Evolutionary conservation across 345 rosid genomes (phyloP), one percentile per base, ranked within the genome.

Genomic region (Salix brachista): DNA sequence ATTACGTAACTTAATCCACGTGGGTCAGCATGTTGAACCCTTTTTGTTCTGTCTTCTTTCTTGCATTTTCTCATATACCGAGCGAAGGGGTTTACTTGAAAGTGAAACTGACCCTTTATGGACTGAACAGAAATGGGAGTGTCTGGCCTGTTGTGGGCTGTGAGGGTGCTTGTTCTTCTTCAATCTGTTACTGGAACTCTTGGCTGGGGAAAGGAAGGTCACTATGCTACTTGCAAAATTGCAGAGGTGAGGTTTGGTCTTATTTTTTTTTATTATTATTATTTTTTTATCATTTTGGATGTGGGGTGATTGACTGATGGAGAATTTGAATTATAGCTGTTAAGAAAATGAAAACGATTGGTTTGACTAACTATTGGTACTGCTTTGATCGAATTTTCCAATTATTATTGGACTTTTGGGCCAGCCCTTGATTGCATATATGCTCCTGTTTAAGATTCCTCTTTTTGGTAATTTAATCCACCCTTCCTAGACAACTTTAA

Each of bases 161-260:
- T 72, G 71, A 89, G 87, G 60, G 39, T 60, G 17, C 21, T 90
- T 32, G 67, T 88, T 70, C 76, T 89, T 75, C 78, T 91, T 80
- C 95, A 86, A 73, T 83, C 90, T 50, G 32, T 84, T 16, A 76
- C 85, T 85, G 91, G 92, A 46, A 86, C 83, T 75, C 80, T 86
- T 58, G 85, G 89, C 41, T 91, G 98, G 98, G 98, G 95, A 81
- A 86, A 88, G 54, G 95, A 91, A 52, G 98, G 97, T 71, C 98
- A 94, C 76, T 91, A 77, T 75, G 86, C 88, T 71, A 71, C 75
- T 81, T 94, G 98, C 88, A 91, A 87, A 80, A 87, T 94, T 62
- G 98, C 99, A 21, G 97, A 95, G 96, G 97, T 88, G 1, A 83
- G 76, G 28, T 30, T 16, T 69, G 48, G 11, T 18, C 21, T 74